Conservation (phyloP, 306 rosid species). For the Cicer chorassanicum region DNA sequence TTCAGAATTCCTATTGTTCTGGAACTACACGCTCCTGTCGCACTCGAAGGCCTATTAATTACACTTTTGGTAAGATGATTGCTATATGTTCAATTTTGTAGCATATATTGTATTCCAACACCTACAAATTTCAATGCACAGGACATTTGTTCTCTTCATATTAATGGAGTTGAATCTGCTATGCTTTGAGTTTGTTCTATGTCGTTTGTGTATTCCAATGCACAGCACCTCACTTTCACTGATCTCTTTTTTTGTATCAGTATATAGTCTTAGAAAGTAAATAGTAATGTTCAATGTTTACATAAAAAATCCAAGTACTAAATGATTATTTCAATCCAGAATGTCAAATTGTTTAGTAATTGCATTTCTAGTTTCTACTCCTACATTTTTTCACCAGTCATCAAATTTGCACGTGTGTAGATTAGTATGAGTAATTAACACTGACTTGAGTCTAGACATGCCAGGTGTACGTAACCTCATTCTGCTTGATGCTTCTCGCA, state of each 20-base stretch:
- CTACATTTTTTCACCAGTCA: background rate
- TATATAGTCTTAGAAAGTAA: background rate
- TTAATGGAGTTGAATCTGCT: slow-evolving; percentile 15
- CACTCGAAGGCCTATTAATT: slow-evolving; percentile 62
- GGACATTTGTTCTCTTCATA: slow-evolving; percentile 2
- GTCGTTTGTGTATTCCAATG: background rate
- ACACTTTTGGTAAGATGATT: slow-evolving; percentile 66
- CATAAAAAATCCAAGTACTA: background rate
- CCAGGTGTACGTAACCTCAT: slow-evolving; percentile 1
- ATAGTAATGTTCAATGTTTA: background rate
- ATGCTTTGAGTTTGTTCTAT: background rate
- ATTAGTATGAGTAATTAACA: slow-evolving; percentile 1
- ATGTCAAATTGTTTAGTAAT: background rate
- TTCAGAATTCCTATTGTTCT: slow-evolving; percentile 41
- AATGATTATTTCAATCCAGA: background rate
- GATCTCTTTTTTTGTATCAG: background rate
- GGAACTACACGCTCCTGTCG: slow-evolving; percentile 73
- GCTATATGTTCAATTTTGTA: slow-evolving; percentile 7
- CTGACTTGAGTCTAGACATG: background rate
- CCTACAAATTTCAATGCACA: background rate
- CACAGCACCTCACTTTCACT: background rate
- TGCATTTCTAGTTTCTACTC: background rate
- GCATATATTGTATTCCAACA: slow-evolving; percentile 5
- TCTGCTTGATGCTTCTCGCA: slow-evolving; percentile 21
- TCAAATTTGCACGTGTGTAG: background rate